Percentiles rank a stretch among this genome's conserved stretches.
Evolutionary conservation across 352 stramenopile genomes (phyloP).

Genomic region (Phytophthora fragariae): DNA sequence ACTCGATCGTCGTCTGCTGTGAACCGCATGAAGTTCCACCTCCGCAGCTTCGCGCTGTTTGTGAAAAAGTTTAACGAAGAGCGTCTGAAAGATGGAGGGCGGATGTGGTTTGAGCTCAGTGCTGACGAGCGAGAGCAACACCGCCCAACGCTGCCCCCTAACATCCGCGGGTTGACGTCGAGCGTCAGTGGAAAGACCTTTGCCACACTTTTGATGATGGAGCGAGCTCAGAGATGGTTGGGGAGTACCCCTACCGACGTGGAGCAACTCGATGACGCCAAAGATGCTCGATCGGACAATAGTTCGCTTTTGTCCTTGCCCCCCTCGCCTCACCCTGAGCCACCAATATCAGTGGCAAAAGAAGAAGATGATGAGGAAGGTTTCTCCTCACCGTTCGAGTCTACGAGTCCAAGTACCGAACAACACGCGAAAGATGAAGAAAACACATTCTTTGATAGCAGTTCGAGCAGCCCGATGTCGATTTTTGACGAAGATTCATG

Average conservation of each 20-base stretch:
- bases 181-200: conserved; percentile 22
- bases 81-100: conserved; percentile 21
- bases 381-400: not conserved
- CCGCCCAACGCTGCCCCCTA: not conserved
- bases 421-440: not conserved
- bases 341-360: not conserved
- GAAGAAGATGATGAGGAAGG: not conserved
- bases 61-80: conserved; percentile 27
- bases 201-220: conserved; percentile 26
- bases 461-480: not conserved
- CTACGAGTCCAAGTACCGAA: not conserved
- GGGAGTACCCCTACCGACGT: not conserved
- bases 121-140: conserved; percentile 13
- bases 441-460: not conserved
- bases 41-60: conserved; percentile 30
- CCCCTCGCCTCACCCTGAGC: not conserved
- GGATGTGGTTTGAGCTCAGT: conserved; percentile 30
- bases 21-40: conserved; percentile 9
- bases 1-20: conserved; percentile 16
- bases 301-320: not conserved
- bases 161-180: conserved; percentile 2
- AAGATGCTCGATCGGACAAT: not conserved
- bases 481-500: not conserved
- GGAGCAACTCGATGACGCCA: not conserved
- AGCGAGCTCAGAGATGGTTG: conserved; percentile 27